Conservation (phyloP, 306 rosid species). For the Mimosa pudica region DNA sequence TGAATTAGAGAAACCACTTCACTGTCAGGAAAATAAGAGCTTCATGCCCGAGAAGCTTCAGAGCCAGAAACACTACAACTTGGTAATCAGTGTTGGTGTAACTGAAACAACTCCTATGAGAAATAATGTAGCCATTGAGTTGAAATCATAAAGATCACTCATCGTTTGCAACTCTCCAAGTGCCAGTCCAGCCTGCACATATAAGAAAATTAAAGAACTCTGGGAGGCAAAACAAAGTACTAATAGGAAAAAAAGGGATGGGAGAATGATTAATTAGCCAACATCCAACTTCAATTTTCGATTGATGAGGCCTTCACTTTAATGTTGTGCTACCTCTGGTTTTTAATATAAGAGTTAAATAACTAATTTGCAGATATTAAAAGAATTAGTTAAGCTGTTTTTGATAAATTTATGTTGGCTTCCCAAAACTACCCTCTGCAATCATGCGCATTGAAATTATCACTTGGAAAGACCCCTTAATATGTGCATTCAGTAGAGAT, state of each 20-base stretch:
- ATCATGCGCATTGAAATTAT: no score
- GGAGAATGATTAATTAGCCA: neutral
- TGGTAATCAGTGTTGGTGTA: slow-evolving; percentile 78
- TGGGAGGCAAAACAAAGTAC: neutral
- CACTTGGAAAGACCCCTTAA: no score
- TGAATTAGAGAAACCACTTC: slow-evolving; percentile 15
- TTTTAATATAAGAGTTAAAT: no score
- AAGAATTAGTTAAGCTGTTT: no score
- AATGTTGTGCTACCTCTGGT: neutral
- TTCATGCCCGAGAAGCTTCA: slow-evolving; percentile 35
- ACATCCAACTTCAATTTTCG: neutral
- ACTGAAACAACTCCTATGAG: slow-evolving; percentile 80
- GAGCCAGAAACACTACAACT: slow-evolving; percentile 46
- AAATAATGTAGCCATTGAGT: slow-evolving; percentile 86
- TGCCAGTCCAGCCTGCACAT: slow-evolving; percentile 86
- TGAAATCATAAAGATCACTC: slow-evolving; percentile 92
- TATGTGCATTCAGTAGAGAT: no score
- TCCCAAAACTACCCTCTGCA: no score
- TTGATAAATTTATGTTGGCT: no score
- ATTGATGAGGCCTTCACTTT: neutral
- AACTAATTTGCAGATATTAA: no score
- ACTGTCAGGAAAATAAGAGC: slow-evolving; percentile 39
- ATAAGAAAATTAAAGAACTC: slow-evolving; percentile 11
- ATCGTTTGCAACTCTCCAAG: slow-evolving; percentile 84
- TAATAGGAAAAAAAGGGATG: neutral